Base-by-base conservation (phyloP, 2,329 filamentous ascomycete species). In the Chrysoporthe puriensis region DNA sequence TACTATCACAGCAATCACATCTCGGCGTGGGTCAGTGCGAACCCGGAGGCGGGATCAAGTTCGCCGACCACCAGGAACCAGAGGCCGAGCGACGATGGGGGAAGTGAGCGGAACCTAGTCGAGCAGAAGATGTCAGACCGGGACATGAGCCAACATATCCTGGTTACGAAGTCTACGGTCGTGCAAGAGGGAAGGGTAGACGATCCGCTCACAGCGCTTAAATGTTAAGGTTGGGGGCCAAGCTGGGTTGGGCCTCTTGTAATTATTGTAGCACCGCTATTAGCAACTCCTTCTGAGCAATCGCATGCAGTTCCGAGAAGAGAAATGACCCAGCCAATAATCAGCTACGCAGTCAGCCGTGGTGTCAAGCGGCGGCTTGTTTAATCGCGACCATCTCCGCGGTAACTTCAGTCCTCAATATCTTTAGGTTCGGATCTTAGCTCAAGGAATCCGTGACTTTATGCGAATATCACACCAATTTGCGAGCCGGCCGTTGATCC, bases 21-120 rank as follows among this genome's bases (percentile, higher is more conserved):
- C 63, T 66, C 67, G 36, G 67, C 67, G 2, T 69, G 67, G 67
- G 67, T 69, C 50, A 69, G 67, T 21, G 59, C 67, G 8, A 50
- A 58, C 2, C 14, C 26, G 13, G 59, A n/a, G 59, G 11, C 43
- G 63, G 57, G 56, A 14, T 18, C 52, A 42, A 60, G 44, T 5
- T 60, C 64, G 3, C 67, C 60, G 40, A 18, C 44, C 13, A 18
- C 44, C 13, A 61, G 34, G 32, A 36, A 60, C 4, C 54, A 56
- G 21, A 42, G 26, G n/a, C 21, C 9, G 6, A 62, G 36, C 16
- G 60, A 60, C 3, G 67, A 66, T 34, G 26, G 3, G 4, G 62
- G 46, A 26, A 58, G 52, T n/a, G 42, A 40, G 63, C 32, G 26
- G 26, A 13, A 46, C 2, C 18, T 59, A 18, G 54, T 58, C 1